Base-by-base conservation (phyloP, 345 rosid species). In the Abelmoschus esculentus region DNA sequence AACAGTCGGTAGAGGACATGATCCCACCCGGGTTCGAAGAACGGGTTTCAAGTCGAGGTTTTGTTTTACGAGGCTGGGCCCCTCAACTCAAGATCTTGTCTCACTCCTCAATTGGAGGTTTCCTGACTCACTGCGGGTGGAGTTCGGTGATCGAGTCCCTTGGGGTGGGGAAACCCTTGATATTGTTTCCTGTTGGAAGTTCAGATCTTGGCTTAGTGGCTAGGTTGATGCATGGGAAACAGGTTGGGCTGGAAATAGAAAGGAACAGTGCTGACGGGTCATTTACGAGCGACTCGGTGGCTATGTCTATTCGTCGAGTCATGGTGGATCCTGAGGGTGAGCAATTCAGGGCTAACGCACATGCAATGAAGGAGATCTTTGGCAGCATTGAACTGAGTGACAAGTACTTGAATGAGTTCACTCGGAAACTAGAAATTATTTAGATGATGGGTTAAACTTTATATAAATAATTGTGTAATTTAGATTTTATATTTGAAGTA, bases 131-230 rank as follows among this genome's bases (percentile, higher is more conserved):
- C 42, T 29, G 59, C 29, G 73, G 73, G 32, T 70, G 73, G 73
- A 70, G 66, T 60, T 70, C 67, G 3, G 42, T 19, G 0, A 70
- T 86, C 59, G 90, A 90, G 74, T 86, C 83, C n/a, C 73, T 76
- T 2, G 66, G 79, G 62, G 80, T 71, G 17, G 89, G 89, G 3
- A 65, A 82, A 17, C 90, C 92, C 10, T 67, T 90, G 78, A 34
- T 84, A 22, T 84, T 78, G 70, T 67, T 80, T 79, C 31, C 79
- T 74, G 1, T 87, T 81, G 47, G 89, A 82, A 28, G 81, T 82
- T 53, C 77, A 66, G 46, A 82, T 83, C 65, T 59, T 60, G 74
- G 40, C 50, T 3, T 87, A 76, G 55, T 79, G 80, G 44, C 82
- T 83, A 47, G 75, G 80, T 13, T 46, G 56, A 10, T 83, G 89